Base-by-base conservation (phyloP, 2,329 filamentous ascomycete species). In the Fusarium irregulare region DNA sequence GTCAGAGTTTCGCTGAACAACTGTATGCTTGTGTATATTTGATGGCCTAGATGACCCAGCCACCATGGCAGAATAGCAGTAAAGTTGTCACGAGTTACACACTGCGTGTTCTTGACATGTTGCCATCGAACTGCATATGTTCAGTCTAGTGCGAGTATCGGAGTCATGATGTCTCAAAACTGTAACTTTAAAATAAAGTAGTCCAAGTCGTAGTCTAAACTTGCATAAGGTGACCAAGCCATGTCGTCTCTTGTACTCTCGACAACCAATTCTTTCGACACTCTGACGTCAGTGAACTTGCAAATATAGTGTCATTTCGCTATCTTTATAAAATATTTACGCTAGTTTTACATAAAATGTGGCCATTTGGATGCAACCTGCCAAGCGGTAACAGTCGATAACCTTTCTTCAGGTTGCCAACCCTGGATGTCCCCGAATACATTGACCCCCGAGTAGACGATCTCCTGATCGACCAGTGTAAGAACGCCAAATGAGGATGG, bases 61-160 rank as follows among this genome's bases (percentile, higher is more conserved):
- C 9, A 18, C 16, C 9, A 11, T 37, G 32, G 32, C 32, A 10
- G 32, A 34, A 34, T 18, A 34, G 32, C 16, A 34, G 5, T 34
- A 8, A 34, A 12, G 16, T 14, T 14, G 28, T 14, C 28, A 30
- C 7, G 28, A 30, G 28, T 47, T 25, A 45, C 42, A n/a, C 27
- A 34, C 11, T 30, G 32, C 18, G 11, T 41, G 13, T 7, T 58
- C 44, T 48, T 63, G 44, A n/a, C 44, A 44, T 50, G 42, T 4
- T 42, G 50, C 20, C 56, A 44, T 21, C 60, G 56, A 25, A 62
- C 48, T n/a, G 66, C 66, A 25, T 56, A 59, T 37, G 48, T 70
- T 12, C 66, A 67, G 47, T 37, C 16, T 37, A 4, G 16, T 3
- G 16, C 32, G 9, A 34, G 9, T 5, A 10, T 34, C 16, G 32